These are phyloP conservation scores for Sclerotinia sclerotiorum DNA, from an alignment of 2,329 filamentous ascomycete species.

Conservation along the genomic window DNA sequence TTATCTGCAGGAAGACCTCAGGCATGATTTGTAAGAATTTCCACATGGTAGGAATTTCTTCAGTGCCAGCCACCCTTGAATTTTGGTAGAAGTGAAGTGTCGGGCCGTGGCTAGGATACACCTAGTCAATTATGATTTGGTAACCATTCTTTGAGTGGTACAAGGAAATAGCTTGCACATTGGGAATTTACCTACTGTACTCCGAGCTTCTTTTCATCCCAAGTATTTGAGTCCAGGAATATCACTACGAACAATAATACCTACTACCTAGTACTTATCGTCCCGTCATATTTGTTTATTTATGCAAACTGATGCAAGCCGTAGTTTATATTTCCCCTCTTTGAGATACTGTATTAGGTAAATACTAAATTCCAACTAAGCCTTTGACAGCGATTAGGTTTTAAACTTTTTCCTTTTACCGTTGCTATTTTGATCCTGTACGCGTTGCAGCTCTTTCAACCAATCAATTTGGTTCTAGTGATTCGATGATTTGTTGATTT, in stretches of 20 bases:
- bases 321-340: background rate
- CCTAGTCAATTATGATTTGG: background rate
- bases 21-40: background rate
- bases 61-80: background rate
- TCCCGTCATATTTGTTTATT: background rate
- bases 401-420: background rate
- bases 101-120: background rate
- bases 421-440: slow-evolving; percentile 17
- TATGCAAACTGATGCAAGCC: background rate
- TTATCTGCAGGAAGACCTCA: background rate
- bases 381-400: background rate
- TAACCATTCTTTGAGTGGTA: background rate
- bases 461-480: background rate
- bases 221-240: background rate
- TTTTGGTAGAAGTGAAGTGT: background rate
- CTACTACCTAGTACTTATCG: background rate
- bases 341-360: background rate
- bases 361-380: background rate
- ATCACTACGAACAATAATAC: background rate
- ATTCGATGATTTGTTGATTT: slow-evolving; percentile 5
- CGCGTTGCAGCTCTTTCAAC: background rate
- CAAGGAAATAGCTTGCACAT: slow-evolving; percentile 1
- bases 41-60: background rate
- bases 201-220: background rate
- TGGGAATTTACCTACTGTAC: no score